These are phyloP conservation scores for Linnemannia schmuckeri DNA, from an alignment of 192 early-diverging fungal genomes.

Conservation along the genomic window DNA sequence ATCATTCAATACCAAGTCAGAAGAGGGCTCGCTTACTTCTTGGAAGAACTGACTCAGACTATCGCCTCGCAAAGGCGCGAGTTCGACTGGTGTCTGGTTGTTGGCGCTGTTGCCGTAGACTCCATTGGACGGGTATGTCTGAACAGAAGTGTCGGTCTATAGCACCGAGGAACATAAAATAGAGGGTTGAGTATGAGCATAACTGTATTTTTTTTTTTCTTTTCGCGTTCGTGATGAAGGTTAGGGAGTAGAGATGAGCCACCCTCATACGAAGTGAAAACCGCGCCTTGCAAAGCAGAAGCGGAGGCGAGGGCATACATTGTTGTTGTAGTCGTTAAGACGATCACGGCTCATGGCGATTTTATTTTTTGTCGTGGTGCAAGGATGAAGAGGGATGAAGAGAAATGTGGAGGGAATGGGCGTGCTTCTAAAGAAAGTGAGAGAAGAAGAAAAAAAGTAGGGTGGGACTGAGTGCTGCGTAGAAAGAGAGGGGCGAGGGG, in stretches of 20 bases:
- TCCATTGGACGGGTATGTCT: conserved; percentile 10
- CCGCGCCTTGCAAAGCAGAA: background rate
- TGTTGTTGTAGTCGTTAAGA: conserved; percentile 49
- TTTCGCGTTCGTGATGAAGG: background rate
- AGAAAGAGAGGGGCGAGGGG: background rate
- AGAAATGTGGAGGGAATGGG: background rate
- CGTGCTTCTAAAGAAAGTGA: background rate
- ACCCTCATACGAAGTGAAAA: background rate
- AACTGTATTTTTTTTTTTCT: background rate
- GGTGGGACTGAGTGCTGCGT: background rate
- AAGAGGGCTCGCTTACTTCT: conserved; percentile 19
- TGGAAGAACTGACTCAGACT: conserved; percentile 47
- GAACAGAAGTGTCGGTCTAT: conserved; percentile 7
- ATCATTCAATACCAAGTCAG: no score
- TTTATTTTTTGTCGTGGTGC: background rate
- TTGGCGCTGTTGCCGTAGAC: conserved; percentile 4
- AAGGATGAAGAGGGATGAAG: background rate
- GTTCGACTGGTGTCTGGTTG: conserved; percentile 33
- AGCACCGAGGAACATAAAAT: background rate
- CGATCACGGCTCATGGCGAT: conserved; percentile 48
- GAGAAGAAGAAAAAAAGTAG: background rate
- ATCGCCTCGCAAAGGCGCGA: conserved; percentile 44
- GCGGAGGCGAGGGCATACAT: conserved; percentile 3
- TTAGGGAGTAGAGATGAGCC: background rate
- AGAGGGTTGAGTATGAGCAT: background rate